A percentile compares a stretch with the other conserved stretches of the same genome.
Conservation (phyloP, 139 green algal genomes). For the Chlorella sorokiniana region DNA sequence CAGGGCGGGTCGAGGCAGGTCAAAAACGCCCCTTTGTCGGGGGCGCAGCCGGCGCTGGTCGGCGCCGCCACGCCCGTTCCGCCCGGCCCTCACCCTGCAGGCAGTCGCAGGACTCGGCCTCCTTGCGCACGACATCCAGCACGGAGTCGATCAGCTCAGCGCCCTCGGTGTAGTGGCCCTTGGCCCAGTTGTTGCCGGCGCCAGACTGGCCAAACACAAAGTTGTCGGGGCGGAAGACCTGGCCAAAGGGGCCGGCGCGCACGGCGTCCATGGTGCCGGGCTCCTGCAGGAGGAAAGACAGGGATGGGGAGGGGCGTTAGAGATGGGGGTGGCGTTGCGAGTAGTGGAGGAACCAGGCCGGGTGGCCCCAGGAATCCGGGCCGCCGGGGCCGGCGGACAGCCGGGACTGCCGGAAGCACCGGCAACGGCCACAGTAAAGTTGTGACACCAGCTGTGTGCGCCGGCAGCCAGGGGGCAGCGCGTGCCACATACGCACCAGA, state of each 20-base stretch:
- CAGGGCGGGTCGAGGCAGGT: neutral
- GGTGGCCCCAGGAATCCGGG: too few relatives aligned
- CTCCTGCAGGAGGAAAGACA: conserved; percentile 53
- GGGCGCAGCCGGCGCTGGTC: neutral
- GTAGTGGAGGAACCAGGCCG: neutral
- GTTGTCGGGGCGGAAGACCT: conserved; percentile 95
- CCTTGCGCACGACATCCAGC: conserved; percentile 98
- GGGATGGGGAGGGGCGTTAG: neutral
- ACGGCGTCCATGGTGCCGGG: conserved; percentile 98
- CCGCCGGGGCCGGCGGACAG: too few relatives aligned
- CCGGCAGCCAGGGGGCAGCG: too few relatives aligned
- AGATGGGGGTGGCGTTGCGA: neutral
- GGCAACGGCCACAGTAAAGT: too few relatives aligned
- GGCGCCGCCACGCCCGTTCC: neutral
- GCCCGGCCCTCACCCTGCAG: conserved; percentile 83
- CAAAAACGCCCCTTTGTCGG: too few relatives aligned
- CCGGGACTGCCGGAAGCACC: neutral
- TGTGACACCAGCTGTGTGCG: too few relatives aligned
- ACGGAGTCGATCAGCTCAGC: conserved; percentile 98
- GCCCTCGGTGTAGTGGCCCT: conserved; percentile 99
- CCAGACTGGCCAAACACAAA: conserved; percentile 96
- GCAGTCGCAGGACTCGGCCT: conserved; percentile 98
- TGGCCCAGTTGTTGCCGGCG: conserved; percentile 99
- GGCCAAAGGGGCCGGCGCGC: conserved; percentile 91
- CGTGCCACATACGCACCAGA: conserved; percentile 72